phyloP scores from a whole-genome alignment of 768 basidiomycete species.

The Clavulina sp. region DNA sequence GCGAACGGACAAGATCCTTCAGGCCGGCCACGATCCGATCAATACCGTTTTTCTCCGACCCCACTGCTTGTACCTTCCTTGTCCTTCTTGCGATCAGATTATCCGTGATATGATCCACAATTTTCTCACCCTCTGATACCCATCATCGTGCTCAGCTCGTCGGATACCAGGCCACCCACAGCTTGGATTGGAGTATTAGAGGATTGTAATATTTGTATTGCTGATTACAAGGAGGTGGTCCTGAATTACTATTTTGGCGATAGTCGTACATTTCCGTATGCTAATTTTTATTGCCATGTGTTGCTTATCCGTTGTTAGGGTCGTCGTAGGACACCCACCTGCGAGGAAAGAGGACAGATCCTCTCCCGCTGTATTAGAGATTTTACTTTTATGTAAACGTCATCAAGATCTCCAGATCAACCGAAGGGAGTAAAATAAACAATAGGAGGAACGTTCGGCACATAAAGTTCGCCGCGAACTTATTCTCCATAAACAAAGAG shows the following conservation, averaged over 20 bases:
- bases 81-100: too few species aligned
- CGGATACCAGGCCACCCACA: too few species aligned
- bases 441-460: constrained; percentile 9
- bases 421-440: constrained; percentile 11
- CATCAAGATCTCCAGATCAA: constrained; percentile 9
- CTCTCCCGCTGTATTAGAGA: not conserved
- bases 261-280: constrained; percentile 1
- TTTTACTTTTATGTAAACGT: constrained; percentile 9
- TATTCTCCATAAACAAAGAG: constrained; percentile 9
- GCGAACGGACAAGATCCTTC: too few species aligned
- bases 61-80: too few species aligned
- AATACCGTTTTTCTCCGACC: too few species aligned
- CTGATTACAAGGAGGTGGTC: not conserved
- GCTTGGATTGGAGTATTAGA: too few species aligned
- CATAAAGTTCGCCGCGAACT: constrained; percentile 10
- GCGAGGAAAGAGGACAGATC: constrained; percentile 2
- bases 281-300: constrained; percentile 10
- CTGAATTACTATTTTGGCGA: constrained; percentile 13
- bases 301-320: constrained; percentile 7
- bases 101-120: too few species aligned
- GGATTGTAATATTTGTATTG: too few species aligned
- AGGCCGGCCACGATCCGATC: too few species aligned
- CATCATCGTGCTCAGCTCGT: too few species aligned
- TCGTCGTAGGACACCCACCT: constrained; percentile 5
- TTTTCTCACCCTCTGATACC: too few species aligned